phyloP scores from a whole-genome alignment of 1,284 basidiomycete species.

The Mixia osmundae region DNA sequence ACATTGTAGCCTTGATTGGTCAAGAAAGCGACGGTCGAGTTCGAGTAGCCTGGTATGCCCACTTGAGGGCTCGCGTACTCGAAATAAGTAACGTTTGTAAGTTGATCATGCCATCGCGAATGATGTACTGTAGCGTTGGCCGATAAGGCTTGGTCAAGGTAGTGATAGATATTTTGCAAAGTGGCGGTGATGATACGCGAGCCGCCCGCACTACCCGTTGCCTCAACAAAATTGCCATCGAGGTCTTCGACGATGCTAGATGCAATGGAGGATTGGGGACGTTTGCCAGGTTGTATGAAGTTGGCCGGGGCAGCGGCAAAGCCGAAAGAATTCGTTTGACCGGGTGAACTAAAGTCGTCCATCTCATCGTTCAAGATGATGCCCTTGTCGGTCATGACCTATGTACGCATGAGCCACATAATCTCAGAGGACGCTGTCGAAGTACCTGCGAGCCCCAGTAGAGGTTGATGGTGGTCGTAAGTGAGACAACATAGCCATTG shows the following conservation, averaged over 20 bases:
- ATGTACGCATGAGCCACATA: slow-evolving; percentile 4
- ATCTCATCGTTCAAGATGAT: slow-evolving; percentile 19
- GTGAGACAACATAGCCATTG: slow-evolving; percentile 22
- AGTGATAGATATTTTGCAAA: slow-evolving; percentile 20
- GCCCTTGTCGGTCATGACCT: slow-evolving; percentile 13
- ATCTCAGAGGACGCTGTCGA: too few relatives aligned
- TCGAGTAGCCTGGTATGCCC: slow-evolving; percentile 21
- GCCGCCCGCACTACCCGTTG: slow-evolving; percentile 24
- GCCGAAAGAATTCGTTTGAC: slow-evolving; percentile 23
- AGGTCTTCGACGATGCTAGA: slow-evolving; percentile 22
- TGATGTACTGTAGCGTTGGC: slow-evolving; percentile 16
- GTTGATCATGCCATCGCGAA: slow-evolving; percentile 27
- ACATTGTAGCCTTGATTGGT: slow-evolving; percentile 20
- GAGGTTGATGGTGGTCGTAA: slow-evolving; percentile 26
- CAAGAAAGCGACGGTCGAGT: slow-evolving; percentile 21
- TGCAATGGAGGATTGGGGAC: slow-evolving; percentile 23
- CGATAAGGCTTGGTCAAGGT: slow-evolving; percentile 18
- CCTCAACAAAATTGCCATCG: slow-evolving; percentile 21
- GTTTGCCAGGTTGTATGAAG: slow-evolving; percentile 23
- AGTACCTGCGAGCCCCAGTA: slow-evolving; percentile 22
- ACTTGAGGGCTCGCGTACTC: slow-evolving; percentile 16
- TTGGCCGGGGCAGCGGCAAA: slow-evolving; percentile 22
- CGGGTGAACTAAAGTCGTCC: slow-evolving; percentile 24
- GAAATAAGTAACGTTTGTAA: slow-evolving; percentile 20
- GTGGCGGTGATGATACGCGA: slow-evolving; percentile 26